Evolutionary conservation across 1,284 basidiomycete species (phyloP).

Genomic region (Leccinum subrobustum): DNA sequence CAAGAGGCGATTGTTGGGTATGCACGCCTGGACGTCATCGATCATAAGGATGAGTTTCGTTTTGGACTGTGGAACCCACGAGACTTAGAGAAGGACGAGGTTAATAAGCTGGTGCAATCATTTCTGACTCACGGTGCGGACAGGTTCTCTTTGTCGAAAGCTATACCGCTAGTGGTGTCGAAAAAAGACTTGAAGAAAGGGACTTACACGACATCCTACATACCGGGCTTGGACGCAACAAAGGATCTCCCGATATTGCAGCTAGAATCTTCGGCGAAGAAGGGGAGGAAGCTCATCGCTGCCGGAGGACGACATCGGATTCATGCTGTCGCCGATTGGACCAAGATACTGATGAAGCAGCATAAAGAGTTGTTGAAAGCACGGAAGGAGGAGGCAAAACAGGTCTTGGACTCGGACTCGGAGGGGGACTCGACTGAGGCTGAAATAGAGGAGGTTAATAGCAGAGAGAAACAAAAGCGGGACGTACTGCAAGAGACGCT

Average conservation of each 20-base stretch:
- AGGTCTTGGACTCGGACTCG: not conserved
- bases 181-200: no score
- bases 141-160: no score
- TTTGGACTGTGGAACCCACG: no score
- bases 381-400: not conserved
- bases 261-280: not conserved
- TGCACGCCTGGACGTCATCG: no score
- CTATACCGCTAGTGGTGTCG: no score
- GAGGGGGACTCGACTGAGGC: not conserved
- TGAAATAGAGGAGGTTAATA: not conserved
- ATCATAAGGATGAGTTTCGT: no score
- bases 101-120: no score
- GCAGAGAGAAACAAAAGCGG: not conserved
- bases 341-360: not conserved
- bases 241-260: no score
- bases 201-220: no score
- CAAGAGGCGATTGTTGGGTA: no score
- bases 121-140: no score
- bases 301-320: not conserved
- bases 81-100: no score
- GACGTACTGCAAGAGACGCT: not conserved
- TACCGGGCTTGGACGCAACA: not conserved
- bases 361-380: not conserved
- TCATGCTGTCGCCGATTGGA: not conserved
- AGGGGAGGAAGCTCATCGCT: not conserved